These are phyloP conservation scores for Senecio squalidus DNA, from an alignment of 140 eudicot genomes.

Conservation along the genomic window DNA sequence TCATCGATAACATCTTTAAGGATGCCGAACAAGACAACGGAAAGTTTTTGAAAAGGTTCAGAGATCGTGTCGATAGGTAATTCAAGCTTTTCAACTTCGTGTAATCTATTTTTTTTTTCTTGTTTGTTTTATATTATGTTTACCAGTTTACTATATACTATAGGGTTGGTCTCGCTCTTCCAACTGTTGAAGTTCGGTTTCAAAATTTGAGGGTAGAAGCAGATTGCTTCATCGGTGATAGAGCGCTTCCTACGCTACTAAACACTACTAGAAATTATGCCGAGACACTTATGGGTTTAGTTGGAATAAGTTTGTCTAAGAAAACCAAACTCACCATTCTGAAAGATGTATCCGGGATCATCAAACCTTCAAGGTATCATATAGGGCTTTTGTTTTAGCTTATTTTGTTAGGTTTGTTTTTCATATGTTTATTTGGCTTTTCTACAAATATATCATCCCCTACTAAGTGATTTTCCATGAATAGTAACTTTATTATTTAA, in stretches of 20 bases:
- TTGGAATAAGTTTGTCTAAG: slow-evolving; percentile 35
- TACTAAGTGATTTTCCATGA: no score
- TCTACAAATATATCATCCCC: no score
- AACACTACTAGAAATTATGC: slow-evolving; percentile 45
- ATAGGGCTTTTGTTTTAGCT: background rate
- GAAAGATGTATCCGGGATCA: slow-evolving; percentile 43
- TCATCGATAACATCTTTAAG: background rate
- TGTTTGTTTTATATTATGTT: background rate
- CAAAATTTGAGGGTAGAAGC: slow-evolving; percentile 53
- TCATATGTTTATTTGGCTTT: no score
- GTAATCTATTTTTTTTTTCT: no score
- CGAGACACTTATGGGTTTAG: slow-evolving; percentile 28
- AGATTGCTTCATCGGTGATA: slow-evolving; percentile 59
- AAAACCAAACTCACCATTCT: slow-evolving; percentile 39
- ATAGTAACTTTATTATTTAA: no score
- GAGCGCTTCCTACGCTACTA: slow-evolving; percentile 70
- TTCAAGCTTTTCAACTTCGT: no score
- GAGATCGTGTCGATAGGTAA: slow-evolving; percentile 43
- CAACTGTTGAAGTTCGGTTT: slow-evolving; percentile 66
- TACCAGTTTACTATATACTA: background rate
- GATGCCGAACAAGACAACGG: slow-evolving; percentile 44
- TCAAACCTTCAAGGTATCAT: slow-evolving; percentile 54
- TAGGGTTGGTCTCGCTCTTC: slow-evolving; percentile 72
- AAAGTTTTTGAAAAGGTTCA: slow-evolving; percentile 36
- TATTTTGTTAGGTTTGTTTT: background rate